These are phyloP conservation scores for Puccinia hordei DNA, from an alignment of 1,284 basidiomycete species.

Conservation along the genomic window DNA sequence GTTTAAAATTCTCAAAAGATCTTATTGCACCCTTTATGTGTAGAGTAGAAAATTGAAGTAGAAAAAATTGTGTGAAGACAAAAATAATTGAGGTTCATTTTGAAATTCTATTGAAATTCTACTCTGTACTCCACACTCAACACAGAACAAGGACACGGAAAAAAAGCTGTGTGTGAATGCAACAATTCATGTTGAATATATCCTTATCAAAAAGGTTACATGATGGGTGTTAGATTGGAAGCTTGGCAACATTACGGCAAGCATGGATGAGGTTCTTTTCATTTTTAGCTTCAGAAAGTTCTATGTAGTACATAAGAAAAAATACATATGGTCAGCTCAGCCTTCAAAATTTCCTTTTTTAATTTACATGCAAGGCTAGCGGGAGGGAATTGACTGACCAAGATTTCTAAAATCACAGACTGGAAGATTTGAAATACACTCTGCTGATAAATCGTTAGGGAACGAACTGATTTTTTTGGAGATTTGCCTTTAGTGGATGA, in stretches of 20 bases:
- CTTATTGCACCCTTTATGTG: too few species aligned
- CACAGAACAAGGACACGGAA: too few species aligned
- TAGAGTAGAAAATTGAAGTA: too few species aligned
- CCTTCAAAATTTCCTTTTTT: neutral
- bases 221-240: constrained; percentile 28
- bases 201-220: too few species aligned
- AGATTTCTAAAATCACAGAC: constrained; percentile 47
- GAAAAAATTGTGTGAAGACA: too few species aligned
- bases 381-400: neutral
- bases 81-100: too few species aligned
- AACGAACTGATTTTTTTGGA: neutral
- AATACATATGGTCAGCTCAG: neutral
- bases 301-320: neutral
- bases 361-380: neutral
- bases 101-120: too few species aligned
- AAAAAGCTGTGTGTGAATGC: too few species aligned
- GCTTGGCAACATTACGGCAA: constrained; percentile 23
- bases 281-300: constrained; percentile 26
- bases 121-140: too few species aligned
- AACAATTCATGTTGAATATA: too few species aligned
- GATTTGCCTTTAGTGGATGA: neutral
- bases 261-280: constrained; percentile 25
- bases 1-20: too few species aligned
- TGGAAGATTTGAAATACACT: constrained; percentile 38
- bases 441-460: constrained; percentile 16